phyloP scores from a whole-genome alignment of 2,329 filamentous ascomycete species.

The Thelonectria olida region DNA sequence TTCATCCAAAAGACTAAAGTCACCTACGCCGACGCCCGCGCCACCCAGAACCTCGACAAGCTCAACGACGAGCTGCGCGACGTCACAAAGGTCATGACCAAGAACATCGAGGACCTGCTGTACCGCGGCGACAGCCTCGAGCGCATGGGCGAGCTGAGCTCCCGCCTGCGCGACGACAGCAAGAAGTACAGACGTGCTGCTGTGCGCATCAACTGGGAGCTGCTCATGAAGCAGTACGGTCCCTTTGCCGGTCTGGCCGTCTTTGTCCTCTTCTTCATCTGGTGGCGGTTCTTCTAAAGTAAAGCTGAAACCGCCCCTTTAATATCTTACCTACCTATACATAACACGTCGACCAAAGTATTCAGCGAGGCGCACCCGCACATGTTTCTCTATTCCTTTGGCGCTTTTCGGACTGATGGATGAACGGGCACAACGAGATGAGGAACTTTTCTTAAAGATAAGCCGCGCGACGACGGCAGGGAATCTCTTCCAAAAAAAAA shows the following conservation, averaged over 20 bases:
- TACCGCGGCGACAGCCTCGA: constrained; percentile 95
- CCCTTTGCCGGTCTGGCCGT: constrained; percentile 85
- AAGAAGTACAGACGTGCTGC: constrained; percentile 94
- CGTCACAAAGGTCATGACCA: constrained; percentile 99
- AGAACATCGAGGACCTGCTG: constrained; percentile 98
- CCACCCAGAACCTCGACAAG: constrained; percentile 91
- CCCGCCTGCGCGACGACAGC: constrained; percentile 87
- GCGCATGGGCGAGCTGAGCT: constrained; percentile 95
- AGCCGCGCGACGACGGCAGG: constrained; percentile 4
- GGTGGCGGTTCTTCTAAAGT: constrained; percentile 88
- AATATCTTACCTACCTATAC: constrained; percentile 11
- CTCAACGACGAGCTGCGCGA: constrained; percentile 97
- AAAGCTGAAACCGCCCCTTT: neutral
- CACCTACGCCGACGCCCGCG: constrained; percentile 92
- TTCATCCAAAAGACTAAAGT: constrained; percentile 94
- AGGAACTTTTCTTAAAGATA: constrained; percentile 1
- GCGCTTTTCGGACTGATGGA: constrained; percentile 9
- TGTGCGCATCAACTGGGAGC: constrained; percentile 97
- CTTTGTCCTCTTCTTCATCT: constrained; percentile 86
- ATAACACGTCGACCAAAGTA: constrained; percentile 21
- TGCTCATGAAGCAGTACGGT: constrained; percentile 95
- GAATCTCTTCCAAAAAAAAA: constrained; percentile 11
- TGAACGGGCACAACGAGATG: neutral
- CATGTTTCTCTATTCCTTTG: neutral
- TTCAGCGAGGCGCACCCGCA: constrained; percentile 27